Evolutionary conservation across 2,329 filamentous ascomycete genomes (phyloP).

Genomic region (Basipetospora sp.): DNA sequence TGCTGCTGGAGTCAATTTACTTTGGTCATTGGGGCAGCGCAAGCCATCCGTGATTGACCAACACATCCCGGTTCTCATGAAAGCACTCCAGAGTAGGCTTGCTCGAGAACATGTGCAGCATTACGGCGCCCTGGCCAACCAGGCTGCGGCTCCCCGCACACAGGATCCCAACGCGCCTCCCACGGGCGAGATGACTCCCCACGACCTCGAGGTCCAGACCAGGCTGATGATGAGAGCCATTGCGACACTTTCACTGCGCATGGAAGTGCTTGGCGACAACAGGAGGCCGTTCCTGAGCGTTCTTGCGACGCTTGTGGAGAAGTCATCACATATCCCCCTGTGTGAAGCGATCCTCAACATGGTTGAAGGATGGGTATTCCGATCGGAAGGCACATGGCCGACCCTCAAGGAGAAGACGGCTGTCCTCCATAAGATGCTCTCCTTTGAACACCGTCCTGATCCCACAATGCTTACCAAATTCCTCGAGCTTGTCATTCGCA

Average conservation of each 20-base stretch:
- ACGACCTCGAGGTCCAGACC: conserved; percentile 78
- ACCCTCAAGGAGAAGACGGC: conserved; percentile 98
- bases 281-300: conserved; percentile 88
- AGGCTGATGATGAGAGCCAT: conserved; percentile 89
- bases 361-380: conserved; percentile 93
- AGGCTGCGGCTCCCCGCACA: conserved; percentile 27
- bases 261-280: conserved; percentile 84
- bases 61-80: conserved; percentile 80
- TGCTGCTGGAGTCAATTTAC: conserved; percentile 79
- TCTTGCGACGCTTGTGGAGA: conserved; percentile 84
- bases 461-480: conserved; percentile 81
- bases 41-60: conserved; percentile 78
- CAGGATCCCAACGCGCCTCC: conserved; percentile 36
- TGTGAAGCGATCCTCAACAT: conserved; percentile 88
- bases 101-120: conserved; percentile 83
- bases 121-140: conserved; percentile 44
- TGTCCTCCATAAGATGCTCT: conserved; percentile 96
- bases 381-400: conserved; percentile 85
- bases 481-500: conserved; percentile 86
- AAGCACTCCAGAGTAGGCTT: conserved; percentile 79
- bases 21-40: conserved; percentile 80
- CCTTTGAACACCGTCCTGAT: conserved; percentile 77
- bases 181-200: conserved; percentile 45
- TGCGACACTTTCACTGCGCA: conserved; percentile 77
- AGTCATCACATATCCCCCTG: conserved; percentile 71